These are phyloP conservation scores for Zalaria obscura DNA, from an alignment of 2,329 filamentous ascomycete genomes.

Conservation along the genomic window DNA sequence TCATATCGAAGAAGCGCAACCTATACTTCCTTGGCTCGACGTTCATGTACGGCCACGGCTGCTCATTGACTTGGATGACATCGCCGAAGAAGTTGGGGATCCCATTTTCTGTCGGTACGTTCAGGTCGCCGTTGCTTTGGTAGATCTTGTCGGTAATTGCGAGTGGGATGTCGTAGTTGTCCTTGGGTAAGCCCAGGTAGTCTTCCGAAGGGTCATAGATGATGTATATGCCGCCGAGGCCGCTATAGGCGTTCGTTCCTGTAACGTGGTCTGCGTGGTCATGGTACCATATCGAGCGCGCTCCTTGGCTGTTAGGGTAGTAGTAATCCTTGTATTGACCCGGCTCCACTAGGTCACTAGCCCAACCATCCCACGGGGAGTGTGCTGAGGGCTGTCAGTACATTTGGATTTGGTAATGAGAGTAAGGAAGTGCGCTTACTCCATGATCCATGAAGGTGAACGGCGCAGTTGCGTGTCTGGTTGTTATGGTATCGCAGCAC, in stretches of 20 bases:
- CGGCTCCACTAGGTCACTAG: conserved; percentile 34
- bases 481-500: conserved; percentile 40
- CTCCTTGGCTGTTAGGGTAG: conserved; percentile 42
- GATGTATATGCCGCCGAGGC: conserved; percentile 43
- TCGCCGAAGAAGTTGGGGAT: conserved; percentile 38
- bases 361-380: conserved; percentile 39
- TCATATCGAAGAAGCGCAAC: conserved; percentile 38
- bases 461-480: conserved; percentile 25
- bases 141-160: conserved; percentile 38
- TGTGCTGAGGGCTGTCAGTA: conserved; percentile 11
- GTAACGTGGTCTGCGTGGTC: conserved; percentile 30
- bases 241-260: conserved; percentile 40
- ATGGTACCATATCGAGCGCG: conserved; percentile 21
- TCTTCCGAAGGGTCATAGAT: conserved; percentile 35
- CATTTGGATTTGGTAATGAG: neutral
- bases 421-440: neutral
- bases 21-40: conserved; percentile 48
- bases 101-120: conserved; percentile 30
- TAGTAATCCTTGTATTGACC: conserved; percentile 50
- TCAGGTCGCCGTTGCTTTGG: conserved; percentile 34
- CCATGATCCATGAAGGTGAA: conserved; percentile 40
- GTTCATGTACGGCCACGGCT: conserved; percentile 44
- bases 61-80: conserved; percentile 43
- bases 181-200: conserved; percentile 33
- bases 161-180: conserved; percentile 40